Evolutionary conservation across 2,329 filamentous ascomycete genomes (phyloP), one percentile per base, ranked within the genome.

Genomic region (Cladosporium sp.): DNA sequence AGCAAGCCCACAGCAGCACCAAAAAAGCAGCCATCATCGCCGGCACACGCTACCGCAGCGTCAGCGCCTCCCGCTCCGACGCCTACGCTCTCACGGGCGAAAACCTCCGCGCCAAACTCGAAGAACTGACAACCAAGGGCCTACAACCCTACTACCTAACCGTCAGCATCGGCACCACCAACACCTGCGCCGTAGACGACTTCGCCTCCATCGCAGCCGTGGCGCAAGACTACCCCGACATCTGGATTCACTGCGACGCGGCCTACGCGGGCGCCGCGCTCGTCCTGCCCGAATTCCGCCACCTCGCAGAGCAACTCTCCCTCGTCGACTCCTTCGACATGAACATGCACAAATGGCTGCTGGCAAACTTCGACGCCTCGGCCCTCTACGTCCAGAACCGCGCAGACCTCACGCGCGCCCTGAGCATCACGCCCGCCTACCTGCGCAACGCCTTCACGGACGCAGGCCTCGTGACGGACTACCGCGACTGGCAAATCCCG

Each of bases 341-440:
- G 74, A 97, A 96, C 74, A 86, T 95, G 80, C 91, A 96, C 77
- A 97, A 97, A 74, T 96, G 92, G 92, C 77, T 96, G 41, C 82
- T 96, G 15, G 90, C 89, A 51, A 95, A 95, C 69, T 96, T 96
- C 62, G 92, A 97, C 62, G 80, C 80, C 6, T 89, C 86, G 49
- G 86, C 86, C 57, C 78, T 95, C 39, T 97, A 82, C 70, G 83
- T 96, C 42, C 83, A 84, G 55, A 78, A 84, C 61, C 80, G 91
- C 13, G 72, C 75, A 49, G 83, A 90, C 69, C 79, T 97, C n/a
- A 88, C 86, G 38, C 78, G 84, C 54, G 86, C 90, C 0, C 78
- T 95, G 36, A 84, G 81, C 63, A 85, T 93, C 64, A 85, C 85
- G 13, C 88, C 88, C 0, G 78, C 85, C 4, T 96, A 95, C 72